Evolutionary conservation across 139 green algal species (phyloP).

Genomic region (Coelastrella sp.): DNA sequence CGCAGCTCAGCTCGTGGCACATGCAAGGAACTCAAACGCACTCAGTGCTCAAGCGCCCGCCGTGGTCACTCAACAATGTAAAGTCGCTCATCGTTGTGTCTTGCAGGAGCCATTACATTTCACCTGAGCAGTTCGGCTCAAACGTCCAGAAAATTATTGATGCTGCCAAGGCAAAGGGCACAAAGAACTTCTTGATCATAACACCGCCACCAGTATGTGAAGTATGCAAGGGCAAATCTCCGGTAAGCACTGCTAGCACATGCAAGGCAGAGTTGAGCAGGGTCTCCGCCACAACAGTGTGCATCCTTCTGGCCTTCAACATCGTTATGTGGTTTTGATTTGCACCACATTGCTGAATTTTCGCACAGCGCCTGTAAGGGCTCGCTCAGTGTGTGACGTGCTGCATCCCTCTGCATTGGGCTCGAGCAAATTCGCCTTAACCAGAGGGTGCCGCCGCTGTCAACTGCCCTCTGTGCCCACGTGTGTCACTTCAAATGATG

Average conservation of each 20-base stretch:
- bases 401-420: no score
- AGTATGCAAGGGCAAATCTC: slow-evolving; percentile 9
- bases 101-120: slow-evolving; percentile 42
- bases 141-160: slow-evolving; percentile 34
- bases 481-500: no score
- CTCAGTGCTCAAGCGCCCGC: no score
- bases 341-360: no score
- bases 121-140: slow-evolving; percentile 38
- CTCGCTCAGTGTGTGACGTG: no score
- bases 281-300: neutral
- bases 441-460: no score
- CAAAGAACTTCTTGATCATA: slow-evolving; percentile 35
- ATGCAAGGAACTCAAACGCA: neutral
- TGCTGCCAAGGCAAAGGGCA: slow-evolving; percentile 2
- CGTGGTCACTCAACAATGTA: neutral
- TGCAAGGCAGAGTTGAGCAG: neutral
- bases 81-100: neutral
- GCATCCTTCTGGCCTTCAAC: neutral
- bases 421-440: no score
- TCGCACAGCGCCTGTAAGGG: no score
- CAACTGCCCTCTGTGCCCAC: no score
- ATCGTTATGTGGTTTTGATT: neutral
- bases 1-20: no score
- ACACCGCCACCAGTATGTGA: slow-evolving; percentile 49
- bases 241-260: neutral